Percentiles rank a stretch among this genome's conserved stretches.
Evolutionary conservation across 805 yeast species (phyloP).

Genomic region (Starmerella apis): DNA sequence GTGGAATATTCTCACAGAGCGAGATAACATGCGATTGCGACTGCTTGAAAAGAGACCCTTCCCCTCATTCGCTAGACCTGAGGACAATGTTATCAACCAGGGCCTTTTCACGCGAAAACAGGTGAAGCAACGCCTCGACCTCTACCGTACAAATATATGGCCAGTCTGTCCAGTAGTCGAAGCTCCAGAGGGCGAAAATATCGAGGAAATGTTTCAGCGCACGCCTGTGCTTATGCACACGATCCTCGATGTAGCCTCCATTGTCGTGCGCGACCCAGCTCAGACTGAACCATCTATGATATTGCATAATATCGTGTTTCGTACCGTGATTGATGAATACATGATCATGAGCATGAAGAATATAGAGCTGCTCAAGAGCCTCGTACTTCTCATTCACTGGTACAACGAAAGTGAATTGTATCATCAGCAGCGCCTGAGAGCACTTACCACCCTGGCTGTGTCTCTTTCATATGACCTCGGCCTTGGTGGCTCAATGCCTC

Average conservation of each 20-base stretch:
- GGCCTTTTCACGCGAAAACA: slow-evolving; percentile 52
- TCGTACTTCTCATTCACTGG: slow-evolving; percentile 60
- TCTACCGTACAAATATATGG: slow-evolving; percentile 42
- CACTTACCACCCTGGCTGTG: slow-evolving; percentile 54
- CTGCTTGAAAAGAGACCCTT: slow-evolving; percentile 30
- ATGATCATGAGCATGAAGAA: slow-evolving; percentile 62
- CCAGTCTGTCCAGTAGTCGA: slow-evolving; percentile 48
- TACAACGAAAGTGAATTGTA: slow-evolving; percentile 76
- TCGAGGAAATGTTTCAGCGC: slow-evolving; percentile 40
- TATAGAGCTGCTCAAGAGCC: slow-evolving; percentile 52
- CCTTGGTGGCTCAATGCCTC: slow-evolving; percentile 40
- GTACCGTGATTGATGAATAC: slow-evolving; percentile 40
- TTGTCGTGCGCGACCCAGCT: slow-evolving; percentile 30
- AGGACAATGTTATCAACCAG: slow-evolving; percentile 37
- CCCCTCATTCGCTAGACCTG: slow-evolving; percentile 21
- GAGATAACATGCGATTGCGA: slow-evolving; percentile 44
- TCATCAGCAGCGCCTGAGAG: slow-evolving; percentile 65
- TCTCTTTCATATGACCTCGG: slow-evolving; percentile 70
- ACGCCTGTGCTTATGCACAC: slow-evolving; percentile 56
- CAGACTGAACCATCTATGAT: slow-evolving; percentile 20
- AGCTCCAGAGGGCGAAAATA: slow-evolving; percentile 37
- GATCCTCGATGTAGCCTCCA: slow-evolving; percentile 51
- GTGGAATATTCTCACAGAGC: slow-evolving; percentile 29
- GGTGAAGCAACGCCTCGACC: slow-evolving; percentile 44
- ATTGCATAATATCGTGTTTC: slow-evolving; percentile 28